Percentiles rank a stretch among this genome's conserved stretches.
Conservation (phyloP, 768 basidiomycete genomes). For the Termitomyces sp. region DNA sequence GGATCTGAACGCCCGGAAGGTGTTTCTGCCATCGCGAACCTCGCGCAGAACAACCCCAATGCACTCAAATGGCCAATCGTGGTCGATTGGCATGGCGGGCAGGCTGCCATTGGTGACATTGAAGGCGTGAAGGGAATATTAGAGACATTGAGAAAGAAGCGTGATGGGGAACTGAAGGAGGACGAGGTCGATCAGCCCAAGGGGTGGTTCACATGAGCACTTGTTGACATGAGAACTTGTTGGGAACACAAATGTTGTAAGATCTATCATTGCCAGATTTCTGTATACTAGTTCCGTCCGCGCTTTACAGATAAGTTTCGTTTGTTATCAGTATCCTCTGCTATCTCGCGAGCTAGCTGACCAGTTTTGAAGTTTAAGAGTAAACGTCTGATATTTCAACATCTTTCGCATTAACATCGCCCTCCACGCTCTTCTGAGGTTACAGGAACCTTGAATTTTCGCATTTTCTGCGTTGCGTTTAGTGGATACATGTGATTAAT, state of each 20-base stretch:
- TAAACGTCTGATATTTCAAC: background rate
- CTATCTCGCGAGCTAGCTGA: background rate
- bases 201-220: conserved; percentile 47
- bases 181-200: conserved; percentile 42
- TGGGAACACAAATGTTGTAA: background rate
- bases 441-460: too few species aligned
- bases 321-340: background rate
- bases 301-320: background rate
- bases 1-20: conserved; percentile 34
- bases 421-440: background rate
- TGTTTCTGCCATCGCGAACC: conserved; percentile 38
- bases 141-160: conserved; percentile 56
- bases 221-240: conserved; percentile 16
- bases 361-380: background rate
- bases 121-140: conserved; percentile 66
- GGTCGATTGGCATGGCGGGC: conserved; percentile 70
- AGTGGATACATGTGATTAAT: background rate
- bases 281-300: background rate
- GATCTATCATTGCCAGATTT: background rate
- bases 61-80: conserved; percentile 77
- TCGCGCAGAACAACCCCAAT: conserved; percentile 51
- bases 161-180: conserved; percentile 58
- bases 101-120: conserved; percentile 59
- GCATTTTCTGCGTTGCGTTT: background rate
- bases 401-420: background rate